phyloP scores from a whole-genome alignment of 2,329 filamentous ascomycete species.

The Dactylellina sp. region DNA sequence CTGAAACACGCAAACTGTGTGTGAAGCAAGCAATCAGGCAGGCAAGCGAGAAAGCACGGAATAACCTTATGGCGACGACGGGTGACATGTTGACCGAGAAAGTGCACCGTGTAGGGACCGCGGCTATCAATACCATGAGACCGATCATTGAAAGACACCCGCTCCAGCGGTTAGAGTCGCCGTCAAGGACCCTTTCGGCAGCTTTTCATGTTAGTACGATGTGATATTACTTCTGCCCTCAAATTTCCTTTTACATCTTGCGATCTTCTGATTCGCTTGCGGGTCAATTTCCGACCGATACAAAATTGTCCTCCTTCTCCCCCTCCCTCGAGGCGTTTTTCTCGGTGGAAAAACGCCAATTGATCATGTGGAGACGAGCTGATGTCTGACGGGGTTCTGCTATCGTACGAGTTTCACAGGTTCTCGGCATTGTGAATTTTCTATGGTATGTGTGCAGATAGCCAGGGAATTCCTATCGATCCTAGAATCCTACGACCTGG shows the following conservation, averaged over 20 bases:
- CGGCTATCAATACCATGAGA: slow-evolving; percentile 27
- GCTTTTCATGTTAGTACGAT: slow-evolving; percentile 68
- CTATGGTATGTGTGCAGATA: slow-evolving; percentile 41
- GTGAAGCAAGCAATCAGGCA: not conserved
- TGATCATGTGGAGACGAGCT: slow-evolving; percentile 44
- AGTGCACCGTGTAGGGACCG: slow-evolving; percentile 12
- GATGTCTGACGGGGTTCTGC: slow-evolving; percentile 29
- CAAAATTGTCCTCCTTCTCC: not conserved
- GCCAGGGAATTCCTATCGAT: slow-evolving; percentile 5
- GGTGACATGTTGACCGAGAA: slow-evolving; percentile 15
- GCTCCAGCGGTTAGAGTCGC: slow-evolving; percentile 75
- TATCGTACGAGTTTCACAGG: slow-evolving; percentile 35
- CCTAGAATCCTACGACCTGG: slow-evolving; percentile 6
- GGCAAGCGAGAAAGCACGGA: slow-evolving; percentile 18
- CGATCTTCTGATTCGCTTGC: slow-evolving; percentile 16
- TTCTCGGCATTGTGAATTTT: slow-evolving; percentile 51
- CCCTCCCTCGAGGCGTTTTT: not conserved
- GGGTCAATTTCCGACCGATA: slow-evolving; percentile 11
- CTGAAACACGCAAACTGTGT: slow-evolving; percentile 27
- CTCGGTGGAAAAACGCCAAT: not conserved
- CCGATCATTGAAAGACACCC: slow-evolving; percentile 66
- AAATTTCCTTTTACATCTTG: not conserved
- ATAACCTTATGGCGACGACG: slow-evolving; percentile 31
- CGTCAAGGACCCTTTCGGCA: slow-evolving; percentile 74
- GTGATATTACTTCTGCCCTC: slow-evolving; percentile 19